Conservation (phyloP, 768 basidiomycete genomes). For the Suillus cothurnatus region DNA sequence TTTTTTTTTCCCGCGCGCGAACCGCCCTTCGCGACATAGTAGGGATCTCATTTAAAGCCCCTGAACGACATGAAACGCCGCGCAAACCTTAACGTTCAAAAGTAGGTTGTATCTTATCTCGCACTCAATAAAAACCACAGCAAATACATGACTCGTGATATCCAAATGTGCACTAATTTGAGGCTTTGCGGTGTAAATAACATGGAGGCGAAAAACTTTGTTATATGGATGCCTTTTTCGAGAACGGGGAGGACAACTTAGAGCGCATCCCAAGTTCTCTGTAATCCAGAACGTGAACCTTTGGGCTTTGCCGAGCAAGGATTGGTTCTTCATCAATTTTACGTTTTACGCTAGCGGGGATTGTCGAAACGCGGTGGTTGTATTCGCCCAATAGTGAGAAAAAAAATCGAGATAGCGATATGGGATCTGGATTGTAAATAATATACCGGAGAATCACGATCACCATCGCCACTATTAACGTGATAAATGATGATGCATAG, state of each 20-base stretch:
- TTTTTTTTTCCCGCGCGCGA: conserved; percentile 8
- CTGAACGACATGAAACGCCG: conserved; percentile 2
- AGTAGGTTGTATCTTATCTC: conserved; percentile 2
- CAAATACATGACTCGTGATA: not conserved
- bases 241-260: not conserved
- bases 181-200: not conserved
- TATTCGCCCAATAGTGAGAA: conserved; percentile 15
- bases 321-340: conserved; percentile 63
- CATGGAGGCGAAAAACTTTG: not conserved
- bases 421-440: conserved; percentile 13
- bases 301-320: conserved; percentile 43
- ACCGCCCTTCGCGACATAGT: conserved; percentile 6
- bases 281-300: conserved; percentile 32
- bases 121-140: not conserved
- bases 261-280: conserved; percentile 16
- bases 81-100: not conserved
- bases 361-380: conserved; percentile 23
- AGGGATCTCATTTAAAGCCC: not conserved
- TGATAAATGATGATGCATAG: conserved; percentile 60
- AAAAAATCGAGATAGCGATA: conserved; percentile 23
- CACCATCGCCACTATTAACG: conserved; percentile 43
- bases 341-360: conserved; percentile 46
- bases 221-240: not conserved
- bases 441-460: conserved; percentile 10
- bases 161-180: not conserved